phyloP scores from a whole-genome alignment of 1,284 basidiomycete genomes.

The Agroathelia rolfsii region DNA sequence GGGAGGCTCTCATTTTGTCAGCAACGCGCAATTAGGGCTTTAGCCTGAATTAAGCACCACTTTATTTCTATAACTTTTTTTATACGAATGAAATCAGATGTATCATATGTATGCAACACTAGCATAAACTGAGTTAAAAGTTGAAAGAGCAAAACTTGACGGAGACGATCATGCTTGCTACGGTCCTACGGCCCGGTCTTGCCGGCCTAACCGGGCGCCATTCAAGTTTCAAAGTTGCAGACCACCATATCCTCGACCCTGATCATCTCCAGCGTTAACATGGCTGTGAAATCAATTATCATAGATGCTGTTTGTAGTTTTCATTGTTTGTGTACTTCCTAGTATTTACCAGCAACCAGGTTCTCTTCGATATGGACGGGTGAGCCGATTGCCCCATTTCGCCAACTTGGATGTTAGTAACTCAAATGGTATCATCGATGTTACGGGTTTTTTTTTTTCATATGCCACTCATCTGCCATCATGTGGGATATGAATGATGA shows the following conservation, averaged over 20 bases:
- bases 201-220: too few relatives aligned
- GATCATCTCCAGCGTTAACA: slow-evolving; percentile 2
- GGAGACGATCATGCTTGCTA: too few relatives aligned
- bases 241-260: slow-evolving; percentile 1
- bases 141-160: too few relatives aligned
- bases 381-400: slow-evolving; percentile 19
- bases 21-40: slow-evolving; percentile 21
- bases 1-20: slow-evolving; percentile 42
- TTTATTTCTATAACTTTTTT: too few relatives aligned
- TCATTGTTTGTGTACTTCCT: not conserved
- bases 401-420: slow-evolving; percentile 6
- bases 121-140: too few relatives aligned
- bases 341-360: slow-evolving; percentile 1
- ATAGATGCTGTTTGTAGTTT: slow-evolving; percentile 40
- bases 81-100: too few relatives aligned
- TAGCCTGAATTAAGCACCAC: too few relatives aligned
- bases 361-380: slow-evolving; percentile 69
- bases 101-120: too few relatives aligned
- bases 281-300: slow-evolving; percentile 22
- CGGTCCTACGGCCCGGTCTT: too few relatives aligned
- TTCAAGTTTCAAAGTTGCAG: slow-evolving; percentile 1
- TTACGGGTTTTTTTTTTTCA: slow-evolving; percentile 4
- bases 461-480: too few relatives aligned
- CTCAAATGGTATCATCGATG: slow-evolving; percentile 5
- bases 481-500: slow-evolving; percentile 6